A percentile compares a stretch with the other conserved stretches of the same genome.
These are phyloP conservation scores for Sungouiella blattae DNA, from an alignment of 805 yeast genomes.

Conservation along the genomic window DNA sequence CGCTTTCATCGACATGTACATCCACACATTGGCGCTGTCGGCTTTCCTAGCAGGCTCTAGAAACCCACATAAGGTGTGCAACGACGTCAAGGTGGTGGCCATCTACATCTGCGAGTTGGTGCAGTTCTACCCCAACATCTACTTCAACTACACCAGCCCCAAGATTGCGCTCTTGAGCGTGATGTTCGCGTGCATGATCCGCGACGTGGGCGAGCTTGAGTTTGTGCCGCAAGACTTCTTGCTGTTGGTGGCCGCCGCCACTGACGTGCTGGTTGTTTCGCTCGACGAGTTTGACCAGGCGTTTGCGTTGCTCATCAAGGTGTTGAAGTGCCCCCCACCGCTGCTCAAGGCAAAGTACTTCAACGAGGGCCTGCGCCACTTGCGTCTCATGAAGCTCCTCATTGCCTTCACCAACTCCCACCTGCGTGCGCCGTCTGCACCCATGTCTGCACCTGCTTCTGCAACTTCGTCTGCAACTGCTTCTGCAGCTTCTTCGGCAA, in stretches of 20 bases:
- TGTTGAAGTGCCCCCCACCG: slow-evolving; percentile 44
- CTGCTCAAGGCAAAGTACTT: slow-evolving; percentile 45
- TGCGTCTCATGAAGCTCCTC: slow-evolving; percentile 34
- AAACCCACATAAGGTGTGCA: slow-evolving; percentile 23
- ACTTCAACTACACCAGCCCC: slow-evolving; percentile 55
- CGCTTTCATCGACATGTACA: slow-evolving; percentile 55
- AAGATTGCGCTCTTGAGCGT: slow-evolving; percentile 43
- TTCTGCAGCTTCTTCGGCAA: slow-evolving; percentile 1
- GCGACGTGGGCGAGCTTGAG: slow-evolving; percentile 31
- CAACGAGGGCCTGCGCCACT: slow-evolving; percentile 31
- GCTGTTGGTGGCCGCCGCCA: slow-evolving; percentile 14
- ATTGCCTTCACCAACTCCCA: slow-evolving; percentile 29
- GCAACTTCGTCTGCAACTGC: slow-evolving; percentile 2
- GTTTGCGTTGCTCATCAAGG: slow-evolving; percentile 27
- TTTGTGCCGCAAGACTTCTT: slow-evolving; percentile 19
- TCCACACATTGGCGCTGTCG: slow-evolving; percentile 32
- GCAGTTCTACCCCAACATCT: slow-evolving; percentile 57
- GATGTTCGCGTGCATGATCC: slow-evolving; percentile 37
- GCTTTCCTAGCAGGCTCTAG: slow-evolving; percentile 26
- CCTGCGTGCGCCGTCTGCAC: slow-evolving; percentile 12
- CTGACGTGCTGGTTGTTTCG: slow-evolving; percentile 16
- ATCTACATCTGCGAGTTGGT: slow-evolving; percentile 63
- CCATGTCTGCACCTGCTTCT: slow-evolving; percentile 4
- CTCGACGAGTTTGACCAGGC: slow-evolving; percentile 13
- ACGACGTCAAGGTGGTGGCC: slow-evolving; percentile 54